Evolutionary conservation across 2,329 filamentous ascomycete species (phyloP).

Genomic region (Aotearoamyces nothofagi): DNA sequence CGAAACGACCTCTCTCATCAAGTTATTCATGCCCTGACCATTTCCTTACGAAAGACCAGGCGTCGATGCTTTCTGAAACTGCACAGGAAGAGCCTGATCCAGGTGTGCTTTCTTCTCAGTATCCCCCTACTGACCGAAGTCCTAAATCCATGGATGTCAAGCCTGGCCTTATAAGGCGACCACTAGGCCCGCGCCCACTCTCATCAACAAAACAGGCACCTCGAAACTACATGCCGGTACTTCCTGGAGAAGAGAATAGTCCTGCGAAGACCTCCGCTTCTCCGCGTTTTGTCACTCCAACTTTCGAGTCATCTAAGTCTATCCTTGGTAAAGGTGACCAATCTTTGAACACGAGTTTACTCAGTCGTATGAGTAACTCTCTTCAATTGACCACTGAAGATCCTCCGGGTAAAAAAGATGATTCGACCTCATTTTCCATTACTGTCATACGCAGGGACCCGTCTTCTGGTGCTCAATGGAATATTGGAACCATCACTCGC

Average conservation of each 20-base stretch:
- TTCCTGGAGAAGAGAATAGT: not conserved
- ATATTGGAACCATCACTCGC: conserved; percentile 47
- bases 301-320: not conserved
- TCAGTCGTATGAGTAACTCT: not conserved
- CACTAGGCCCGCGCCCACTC: conserved; percentile 1
- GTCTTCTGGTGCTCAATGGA: conserved; percentile 55
- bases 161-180: not conserved
- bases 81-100: not conserved
- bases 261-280: not conserved
- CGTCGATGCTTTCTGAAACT: not conserved
- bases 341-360: not conserved
- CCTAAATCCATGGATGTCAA: not conserved
- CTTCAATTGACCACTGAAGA: not conserved
- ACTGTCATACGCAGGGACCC: conserved; percentile 61
- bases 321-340: not conserved
- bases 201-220: not conserved
- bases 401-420: not conserved
- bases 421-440: conserved; percentile 13
- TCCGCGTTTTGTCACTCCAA: not conserved
- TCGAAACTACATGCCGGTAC: not conserved
- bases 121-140: not conserved
- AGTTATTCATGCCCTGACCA: not conserved
- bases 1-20: not conserved
- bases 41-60: too few species aligned
- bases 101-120: not conserved